phyloP scores from a whole-genome alignment of 2,329 filamentous ascomycete species.

The Chrysosporium queenslandicum region DNA sequence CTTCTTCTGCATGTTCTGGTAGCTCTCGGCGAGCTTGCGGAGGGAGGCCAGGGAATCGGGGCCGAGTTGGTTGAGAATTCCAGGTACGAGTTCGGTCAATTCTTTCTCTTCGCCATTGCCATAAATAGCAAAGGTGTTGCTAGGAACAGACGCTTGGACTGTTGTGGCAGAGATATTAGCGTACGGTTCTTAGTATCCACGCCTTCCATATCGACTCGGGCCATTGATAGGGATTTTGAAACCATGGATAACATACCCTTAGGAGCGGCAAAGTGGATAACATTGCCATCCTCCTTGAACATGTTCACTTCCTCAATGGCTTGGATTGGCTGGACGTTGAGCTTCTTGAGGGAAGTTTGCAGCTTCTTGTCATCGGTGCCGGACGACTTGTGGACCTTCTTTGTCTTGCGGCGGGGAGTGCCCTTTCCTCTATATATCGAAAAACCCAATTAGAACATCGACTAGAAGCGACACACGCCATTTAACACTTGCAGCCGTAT shows the following conservation, averaged over 20 bases:
- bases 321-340: conserved; percentile 99
- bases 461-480: background rate
- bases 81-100: conserved; percentile 96
- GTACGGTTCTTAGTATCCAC: background rate
- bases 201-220: too few species aligned
- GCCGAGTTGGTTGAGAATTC: conserved; percentile 98
- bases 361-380: conserved; percentile 99
- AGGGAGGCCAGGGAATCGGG: conserved; percentile 96
- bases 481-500: background rate
- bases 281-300: conserved; percentile 99
- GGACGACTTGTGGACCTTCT: conserved; percentile 89
- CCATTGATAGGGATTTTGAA: too few species aligned
- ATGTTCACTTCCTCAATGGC: conserved; percentile 99
- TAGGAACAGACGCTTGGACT: conserved; percentile 95
- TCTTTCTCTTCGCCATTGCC: conserved; percentile 99
- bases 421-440: conserved; percentile 69
- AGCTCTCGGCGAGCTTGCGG: conserved; percentile 97
- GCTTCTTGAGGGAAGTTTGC: conserved; percentile 93
- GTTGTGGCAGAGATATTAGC: conserved; percentile 16
- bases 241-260: conserved; percentile 57
- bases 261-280: conserved; percentile 96
- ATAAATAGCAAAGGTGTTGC: conserved; percentile 99
- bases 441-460: conserved; percentile 12
- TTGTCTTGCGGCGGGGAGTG: conserved; percentile 93
- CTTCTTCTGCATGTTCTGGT: conserved; percentile 97